Percentiles rank a stretch among this genome's conserved stretches.
phyloP scores from a whole-genome alignment of 2,329 filamentous ascomycete genomes.

The Reticulascus tulasneorum region DNA sequence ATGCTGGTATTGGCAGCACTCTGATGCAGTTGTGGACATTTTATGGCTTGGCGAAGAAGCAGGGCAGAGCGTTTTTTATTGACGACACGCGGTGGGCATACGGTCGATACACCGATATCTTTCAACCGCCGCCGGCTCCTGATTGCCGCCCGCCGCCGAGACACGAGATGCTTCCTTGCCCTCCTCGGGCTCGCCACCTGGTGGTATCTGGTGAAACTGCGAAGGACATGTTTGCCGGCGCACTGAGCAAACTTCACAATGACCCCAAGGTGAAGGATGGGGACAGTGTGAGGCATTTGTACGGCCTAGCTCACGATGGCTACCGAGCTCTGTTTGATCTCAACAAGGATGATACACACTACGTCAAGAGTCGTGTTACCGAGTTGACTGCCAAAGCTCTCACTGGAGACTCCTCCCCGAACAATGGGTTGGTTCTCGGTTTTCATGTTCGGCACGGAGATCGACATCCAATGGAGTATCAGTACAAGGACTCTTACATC shows the following conservation, averaged over 20 bases:
- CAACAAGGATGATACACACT: conserved; percentile 58
- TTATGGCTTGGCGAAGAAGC: conserved; percentile 72
- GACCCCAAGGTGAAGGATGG: conserved; percentile 34
- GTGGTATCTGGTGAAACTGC: conserved; percentile 68
- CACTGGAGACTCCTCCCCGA: conserved; percentile 36
- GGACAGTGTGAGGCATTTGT: conserved; percentile 54
- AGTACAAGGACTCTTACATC: conserved; percentile 74
- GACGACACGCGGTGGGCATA: conserved; percentile 84
- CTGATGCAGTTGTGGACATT: conserved; percentile 80
- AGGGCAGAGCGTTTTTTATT: conserved; percentile 75
- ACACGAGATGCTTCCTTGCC: conserved; percentile 75
- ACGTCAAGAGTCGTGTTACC: conserved; percentile 56
- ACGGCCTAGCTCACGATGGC: conserved; percentile 62
- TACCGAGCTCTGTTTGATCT: conserved; percentile 74
- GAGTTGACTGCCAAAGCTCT: conserved; percentile 48
- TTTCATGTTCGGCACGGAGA: conserved; percentile 80
- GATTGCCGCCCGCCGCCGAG: conserved; percentile 68
- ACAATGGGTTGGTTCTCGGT: conserved; percentile 57
- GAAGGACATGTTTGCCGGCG: conserved; percentile 59
- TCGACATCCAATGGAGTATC: conserved; percentile 69
- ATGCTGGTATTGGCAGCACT: conserved; percentile 73
- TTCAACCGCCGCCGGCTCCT: conserved; percentile 61
- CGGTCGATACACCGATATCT: conserved; percentile 69
- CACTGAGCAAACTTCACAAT: conserved; percentile 50
- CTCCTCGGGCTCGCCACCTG: conserved; percentile 69